Evolutionary conservation across 352 stramenopile genomes (phyloP).

Genomic region (Phytophthora constricta): DNA sequence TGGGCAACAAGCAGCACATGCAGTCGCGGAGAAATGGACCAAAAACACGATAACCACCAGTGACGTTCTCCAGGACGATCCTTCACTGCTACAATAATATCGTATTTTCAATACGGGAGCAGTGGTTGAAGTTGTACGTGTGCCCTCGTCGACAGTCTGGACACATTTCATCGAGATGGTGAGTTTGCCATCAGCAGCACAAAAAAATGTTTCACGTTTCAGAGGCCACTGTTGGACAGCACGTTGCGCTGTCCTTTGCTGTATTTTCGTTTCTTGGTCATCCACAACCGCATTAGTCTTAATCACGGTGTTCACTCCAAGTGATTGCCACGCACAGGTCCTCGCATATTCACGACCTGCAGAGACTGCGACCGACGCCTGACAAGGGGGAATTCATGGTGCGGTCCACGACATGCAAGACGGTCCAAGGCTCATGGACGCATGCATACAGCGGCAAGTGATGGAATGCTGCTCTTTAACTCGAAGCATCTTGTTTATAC

Average conservation of each 20-base stretch:
- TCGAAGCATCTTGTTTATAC: background rate
- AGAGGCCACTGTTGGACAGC: too few relatives aligned
- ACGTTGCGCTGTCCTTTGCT: too few relatives aligned
- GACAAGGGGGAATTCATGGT: too few relatives aligned
- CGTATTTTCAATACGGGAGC: background rate
- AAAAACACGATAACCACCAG: too few relatives aligned
- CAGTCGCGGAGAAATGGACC: too few relatives aligned
- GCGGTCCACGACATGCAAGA: too few relatives aligned
- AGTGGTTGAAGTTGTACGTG: background rate
- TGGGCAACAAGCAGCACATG: too few relatives aligned
- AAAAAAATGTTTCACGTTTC: too few relatives aligned
- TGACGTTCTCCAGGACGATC: too few relatives aligned
- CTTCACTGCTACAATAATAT: background rate
- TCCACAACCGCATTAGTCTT: background rate
- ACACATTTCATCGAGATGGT: background rate
- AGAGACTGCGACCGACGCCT: too few relatives aligned
- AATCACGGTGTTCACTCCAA: background rate
- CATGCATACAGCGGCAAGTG: background rate
- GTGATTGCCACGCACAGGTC: background rate
- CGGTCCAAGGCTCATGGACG: too few relatives aligned
- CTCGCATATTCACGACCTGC: background rate
- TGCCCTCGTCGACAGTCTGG: background rate
- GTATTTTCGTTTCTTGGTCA: background rate
- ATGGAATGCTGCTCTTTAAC: background rate
- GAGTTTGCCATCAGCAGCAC: background rate